Evolutionary conservation across 176 grass and related monocot genomes (phyloP).

Genomic region (Oryza glaberrima): DNA sequence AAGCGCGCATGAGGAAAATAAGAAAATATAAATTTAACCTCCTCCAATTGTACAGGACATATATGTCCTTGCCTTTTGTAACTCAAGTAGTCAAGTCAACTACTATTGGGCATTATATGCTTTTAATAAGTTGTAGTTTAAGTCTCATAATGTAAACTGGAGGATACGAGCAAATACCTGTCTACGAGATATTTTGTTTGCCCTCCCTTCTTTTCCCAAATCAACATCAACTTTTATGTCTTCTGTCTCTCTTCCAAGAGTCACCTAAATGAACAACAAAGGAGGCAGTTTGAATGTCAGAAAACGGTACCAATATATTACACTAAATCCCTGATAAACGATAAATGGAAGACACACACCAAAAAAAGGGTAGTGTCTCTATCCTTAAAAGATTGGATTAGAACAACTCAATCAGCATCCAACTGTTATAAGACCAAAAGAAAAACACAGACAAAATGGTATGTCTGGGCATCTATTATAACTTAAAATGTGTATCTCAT

Average conservation of each 20-base stretch:
- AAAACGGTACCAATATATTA: conserved; percentile 28
- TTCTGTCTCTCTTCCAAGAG: conserved; percentile 92
- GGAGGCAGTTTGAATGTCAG: conserved; percentile 12
- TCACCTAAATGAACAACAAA: conserved; percentile 59
- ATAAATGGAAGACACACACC: conserved; percentile 18
- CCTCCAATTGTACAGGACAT: conserved; percentile 5
- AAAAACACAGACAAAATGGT: conserved; percentile 12
- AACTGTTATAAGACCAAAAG: conserved; percentile 27
- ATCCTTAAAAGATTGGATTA: conserved; percentile 30
- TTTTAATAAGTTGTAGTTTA: conserved; percentile 39
- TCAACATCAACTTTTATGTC: conserved; percentile 96
- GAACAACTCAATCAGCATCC: conserved; percentile 19
- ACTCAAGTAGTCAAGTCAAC: conserved; percentile 9
- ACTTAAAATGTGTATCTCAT: neutral
- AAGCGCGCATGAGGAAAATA: conserved; percentile 30
- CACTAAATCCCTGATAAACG: neutral
- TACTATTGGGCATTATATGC: conserved; percentile 18
- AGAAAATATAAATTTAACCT: conserved; percentile 10
- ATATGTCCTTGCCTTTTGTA: conserved; percentile 18
- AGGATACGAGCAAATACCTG: conserved; percentile 60
- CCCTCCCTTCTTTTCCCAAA: conserved; percentile 92
- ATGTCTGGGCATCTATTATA: neutral
- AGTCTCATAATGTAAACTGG: conserved; percentile 24
- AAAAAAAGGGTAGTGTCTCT: neutral
- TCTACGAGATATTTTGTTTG: conserved; percentile 89